Base-by-base conservation (phyloP, 2,329 filamentous ascomycete genomes). In the Cytospora leucostoma region DNA sequence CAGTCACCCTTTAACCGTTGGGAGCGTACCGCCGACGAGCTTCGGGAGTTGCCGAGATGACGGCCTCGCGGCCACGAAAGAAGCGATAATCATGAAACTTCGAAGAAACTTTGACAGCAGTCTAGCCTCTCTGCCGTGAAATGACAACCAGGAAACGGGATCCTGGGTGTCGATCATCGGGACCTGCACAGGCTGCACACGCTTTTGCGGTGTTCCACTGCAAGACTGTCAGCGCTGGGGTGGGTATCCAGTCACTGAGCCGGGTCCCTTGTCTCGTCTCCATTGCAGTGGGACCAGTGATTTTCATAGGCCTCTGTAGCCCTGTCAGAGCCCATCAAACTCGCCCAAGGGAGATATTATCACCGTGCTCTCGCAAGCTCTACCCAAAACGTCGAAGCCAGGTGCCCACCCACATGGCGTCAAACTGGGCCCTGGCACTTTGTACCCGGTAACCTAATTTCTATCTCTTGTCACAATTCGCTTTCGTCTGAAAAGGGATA, bases 301-400 rank as follows among this genome's bases (percentile, higher is more conserved):
- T 49, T 7, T 59, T 51, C 49, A 38, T 35, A 49, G n/a, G 11
- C n/a, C 35, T 37, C 38, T 55, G 59, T 50, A 59, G 33, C 35
- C 50, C 38, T 55, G 59, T 50, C 63, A 40, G 56, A 62, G 54
- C 38, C 50, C n/a, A 59, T 38, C 53, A 58, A 57, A 52, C 55
- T 40, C 56, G 62, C 37, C 57, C 57, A 59, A 40, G 13, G 7
- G 34, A 53, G 35, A 40, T 17, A 61, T 60, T 57, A 55, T 55
- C 50, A 50, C 61, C 62, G 64, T 57, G 17, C n/a, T 50, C 50
- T 69, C 67, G 68, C 68, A 70, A 68, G 60, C 65, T 61, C 59
- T 67, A 51, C 66, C 66, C 8, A 55, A 68, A 63, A 17, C 3
- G 61, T 59, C 40, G 37, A 61, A 61, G 64, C 38, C 47, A 55